These are phyloP conservation scores for Fistulinella prunicolor DNA, from an alignment of 768 basidiomycete species.

Conservation along the genomic window DNA sequence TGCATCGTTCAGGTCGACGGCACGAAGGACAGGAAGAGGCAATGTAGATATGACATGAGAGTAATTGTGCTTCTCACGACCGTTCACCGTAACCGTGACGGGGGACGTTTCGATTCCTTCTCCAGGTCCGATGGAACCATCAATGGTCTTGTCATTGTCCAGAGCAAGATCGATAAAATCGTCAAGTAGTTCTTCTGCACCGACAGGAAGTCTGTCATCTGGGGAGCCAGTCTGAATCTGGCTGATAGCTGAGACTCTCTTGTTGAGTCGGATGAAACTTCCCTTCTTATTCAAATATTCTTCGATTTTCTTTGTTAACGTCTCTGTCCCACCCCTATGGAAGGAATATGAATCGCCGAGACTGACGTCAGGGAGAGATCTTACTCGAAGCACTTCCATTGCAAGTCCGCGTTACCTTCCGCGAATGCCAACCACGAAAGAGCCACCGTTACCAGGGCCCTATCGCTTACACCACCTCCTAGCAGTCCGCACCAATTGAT, in stretches of 20 bases:
- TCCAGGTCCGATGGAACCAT: no score
- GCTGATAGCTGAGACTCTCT: no score
- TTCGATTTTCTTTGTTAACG: no score
- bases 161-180: no score
- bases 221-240: no score
- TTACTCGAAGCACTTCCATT: slow-evolving; percentile 33
- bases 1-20: slow-evolving; percentile 31
- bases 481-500: slow-evolving; percentile 28
- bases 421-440: slow-evolving; percentile 30
- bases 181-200: no score
- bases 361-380: slow-evolving; percentile 3
- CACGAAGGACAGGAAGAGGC: slow-evolving; percentile 36
- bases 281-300: no score
- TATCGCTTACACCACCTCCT: no score
- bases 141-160: no score
- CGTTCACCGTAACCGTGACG: slow-evolving; percentile 11
- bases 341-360: no score
- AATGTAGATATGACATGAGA: slow-evolving; percentile 43
- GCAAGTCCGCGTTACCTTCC: slow-evolving; percentile 1
- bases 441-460: slow-evolving; percentile 27
- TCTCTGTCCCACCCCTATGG: no score
- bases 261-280: no score
- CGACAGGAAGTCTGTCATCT: neutral
- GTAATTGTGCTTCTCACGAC: slow-evolving; percentile 20
- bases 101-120: neutral